A percentile compares a stretch with the other conserved stretches of the same genome.
Evolutionary conservation across 257 asterid genomes (phyloP).

Genomic region (Solanum clarkiae): DNA sequence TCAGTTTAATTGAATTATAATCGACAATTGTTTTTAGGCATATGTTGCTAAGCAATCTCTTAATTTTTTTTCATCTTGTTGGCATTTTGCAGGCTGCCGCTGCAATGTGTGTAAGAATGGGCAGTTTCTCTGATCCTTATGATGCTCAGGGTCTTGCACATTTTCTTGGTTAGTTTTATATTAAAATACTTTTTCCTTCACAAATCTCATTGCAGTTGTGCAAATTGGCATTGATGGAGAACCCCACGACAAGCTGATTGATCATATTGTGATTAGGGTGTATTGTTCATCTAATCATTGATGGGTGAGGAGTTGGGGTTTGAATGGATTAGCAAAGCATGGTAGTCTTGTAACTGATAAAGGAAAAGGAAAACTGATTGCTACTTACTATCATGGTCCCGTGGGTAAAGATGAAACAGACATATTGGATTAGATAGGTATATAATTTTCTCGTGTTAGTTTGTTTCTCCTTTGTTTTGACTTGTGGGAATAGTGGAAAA

Average conservation of each 20-base stretch:
- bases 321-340: neutral
- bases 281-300: neutral
- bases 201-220: neutral
- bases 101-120: constrained; percentile 90
- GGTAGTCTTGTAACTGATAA: neutral
- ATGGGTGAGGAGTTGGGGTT: neutral
- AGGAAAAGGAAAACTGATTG: neutral
- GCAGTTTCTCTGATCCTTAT: constrained; percentile 86
- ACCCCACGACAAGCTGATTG: neutral
- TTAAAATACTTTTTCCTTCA: neutral
- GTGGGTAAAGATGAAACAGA: neutral
- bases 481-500: neutral
- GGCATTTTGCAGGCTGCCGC: constrained; percentile 79
- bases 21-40: neutral
- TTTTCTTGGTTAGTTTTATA: constrained; percentile 56
- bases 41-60: neutral
- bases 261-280: neutral
- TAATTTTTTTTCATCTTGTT: neutral
- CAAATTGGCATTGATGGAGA: neutral
- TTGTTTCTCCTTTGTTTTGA: neutral
- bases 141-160: constrained; percentile 98
- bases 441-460: neutral
- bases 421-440: neutral
- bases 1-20: constrained; percentile 3
- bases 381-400: neutral